A percentile compares a stretch with the other conserved stretches of the same genome.
Conservation (phyloP, 352 stramenopile genomes). For the Globisporangium paroecandrum region DNA sequence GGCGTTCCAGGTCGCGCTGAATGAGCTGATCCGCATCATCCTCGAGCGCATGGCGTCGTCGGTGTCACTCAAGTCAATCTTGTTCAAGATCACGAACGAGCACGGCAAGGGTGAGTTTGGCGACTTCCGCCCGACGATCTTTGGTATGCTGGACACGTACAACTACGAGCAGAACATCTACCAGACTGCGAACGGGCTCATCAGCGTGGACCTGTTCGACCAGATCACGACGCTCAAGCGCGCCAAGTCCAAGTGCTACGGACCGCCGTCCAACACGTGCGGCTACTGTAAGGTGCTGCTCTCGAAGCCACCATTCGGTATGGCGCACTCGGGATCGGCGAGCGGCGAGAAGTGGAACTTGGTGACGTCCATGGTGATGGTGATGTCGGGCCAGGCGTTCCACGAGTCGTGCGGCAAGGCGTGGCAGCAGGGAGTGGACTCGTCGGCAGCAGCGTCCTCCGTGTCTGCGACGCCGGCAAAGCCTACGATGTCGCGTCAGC, state of each 20-base stretch:
- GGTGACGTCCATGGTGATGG: constrained; percentile 79
- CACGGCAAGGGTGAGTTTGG: constrained; percentile 91
- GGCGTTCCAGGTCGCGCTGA: constrained; percentile 86
- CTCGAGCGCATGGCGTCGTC: constrained; percentile 93
- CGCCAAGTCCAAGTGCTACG: constrained; percentile 68
- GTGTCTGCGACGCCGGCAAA: constrained; percentile 15
- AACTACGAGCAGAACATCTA: constrained; percentile 91
- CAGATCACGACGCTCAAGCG: constrained; percentile 81
- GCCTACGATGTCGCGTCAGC: constrained; percentile 27
- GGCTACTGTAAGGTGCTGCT: constrained; percentile 79
- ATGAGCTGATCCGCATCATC: constrained; percentile 91
- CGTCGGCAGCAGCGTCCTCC: constrained; percentile 7
- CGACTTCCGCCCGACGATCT: constrained; percentile 93
- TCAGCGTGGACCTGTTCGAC: constrained; percentile 81
- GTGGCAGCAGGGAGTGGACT: constrained; percentile 79
- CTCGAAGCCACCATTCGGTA: constrained; percentile 81
- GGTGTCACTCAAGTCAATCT: constrained; percentile 90
- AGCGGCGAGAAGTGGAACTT: constrained; percentile 81
- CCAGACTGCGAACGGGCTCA: constrained; percentile 80
- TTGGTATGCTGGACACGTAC: constrained; percentile 93
- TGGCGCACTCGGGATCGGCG: constrained; percentile 65
- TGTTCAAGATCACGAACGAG: constrained; percentile 95
- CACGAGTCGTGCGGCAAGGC: constrained; percentile 85
- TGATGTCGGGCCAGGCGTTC: constrained; percentile 76
- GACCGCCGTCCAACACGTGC: constrained; percentile 69